Base-by-base conservation (phyloP, 257 asterid genomes). In the Petunia axillaris region DNA sequence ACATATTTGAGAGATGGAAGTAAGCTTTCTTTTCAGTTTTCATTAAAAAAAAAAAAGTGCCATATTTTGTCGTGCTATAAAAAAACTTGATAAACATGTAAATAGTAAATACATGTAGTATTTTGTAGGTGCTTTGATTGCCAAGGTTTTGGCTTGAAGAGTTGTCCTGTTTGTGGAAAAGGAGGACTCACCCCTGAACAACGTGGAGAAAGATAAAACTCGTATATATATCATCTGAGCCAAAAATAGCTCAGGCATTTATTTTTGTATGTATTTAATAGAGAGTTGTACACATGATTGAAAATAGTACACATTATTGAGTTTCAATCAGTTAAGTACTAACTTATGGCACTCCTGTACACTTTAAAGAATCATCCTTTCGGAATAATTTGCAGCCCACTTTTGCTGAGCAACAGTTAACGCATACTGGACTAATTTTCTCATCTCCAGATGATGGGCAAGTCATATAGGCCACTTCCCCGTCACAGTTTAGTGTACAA, bases 1-100 rank as follows among this genome's bases (percentile, higher is more conserved):
- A 94, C 75, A 92, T 94, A 8, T 94, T 94, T 64, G 97, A 94
- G 87, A 86, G 97, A 64, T 91, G 97, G 97, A 94, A 94, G 98
- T 94, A 83, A 81, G 97, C 83, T 60, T 37, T 1, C 5, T 39
- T 77, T 41, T 13, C 2, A 6, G 46, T 25, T 1, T 16, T 41
- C 35, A 8, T 10, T 44, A 39, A 25, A 50, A 25, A 1, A 57
- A 36, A 36, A 44, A 41, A 1, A 64, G 4, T 15, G 37, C 16
- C 50, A n/a, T 39, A 57, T 54, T 52, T 58, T 46, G 37, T 41
- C 60, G 13, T 60, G 1, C 8, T 7, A 25, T 25, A 25, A 41
- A 25, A 83, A 54, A 70, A 39, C 52, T 16, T 55, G 57, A 58
- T 6, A 37, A 4, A 9, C 64, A 55, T n/a, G 25, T 25, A 25